Conservation (phyloP, 345 rosid genomes). For the Turnera subulata region DNA sequence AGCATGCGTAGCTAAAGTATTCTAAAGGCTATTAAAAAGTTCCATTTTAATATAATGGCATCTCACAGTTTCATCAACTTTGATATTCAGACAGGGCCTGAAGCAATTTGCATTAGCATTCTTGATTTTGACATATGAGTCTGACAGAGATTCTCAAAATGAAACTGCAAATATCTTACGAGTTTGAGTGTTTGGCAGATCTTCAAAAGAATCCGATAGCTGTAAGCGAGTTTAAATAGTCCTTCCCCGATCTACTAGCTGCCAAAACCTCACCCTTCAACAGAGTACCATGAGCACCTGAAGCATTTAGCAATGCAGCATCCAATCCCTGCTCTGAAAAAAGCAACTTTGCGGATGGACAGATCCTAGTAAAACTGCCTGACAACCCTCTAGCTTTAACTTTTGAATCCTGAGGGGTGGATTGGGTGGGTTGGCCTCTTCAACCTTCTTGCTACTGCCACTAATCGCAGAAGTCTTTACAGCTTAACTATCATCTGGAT, state of each 20-base stretch:
- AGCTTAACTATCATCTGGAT: constrained; percentile 58
- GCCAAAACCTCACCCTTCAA: constrained; percentile 79
- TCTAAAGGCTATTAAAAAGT: background rate
- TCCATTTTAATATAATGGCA: background rate
- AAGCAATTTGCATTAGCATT: background rate
- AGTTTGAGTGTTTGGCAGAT: constrained; percentile 88
- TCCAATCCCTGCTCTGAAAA: constrained; percentile 79
- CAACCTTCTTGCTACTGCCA: constrained; percentile 39
- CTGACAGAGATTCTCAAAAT: background rate
- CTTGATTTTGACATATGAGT: background rate
- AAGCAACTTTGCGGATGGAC: constrained; percentile 82
- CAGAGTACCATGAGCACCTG: constrained; percentile 81
- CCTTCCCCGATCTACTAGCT: constrained; percentile 76
- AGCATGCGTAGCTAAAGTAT: background rate
- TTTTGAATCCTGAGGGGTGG: constrained; percentile 39
- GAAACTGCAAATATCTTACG: constrained; percentile 49
- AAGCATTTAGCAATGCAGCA: constrained; percentile 63
- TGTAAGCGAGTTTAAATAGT: constrained; percentile 28
- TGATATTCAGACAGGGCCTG: background rate
- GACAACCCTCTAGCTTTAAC: constrained; percentile 33
- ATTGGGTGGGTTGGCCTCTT: constrained; percentile 44
- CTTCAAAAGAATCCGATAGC: constrained; percentile 62
- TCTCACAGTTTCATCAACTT: background rate
- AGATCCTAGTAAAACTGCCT: constrained; percentile 62
- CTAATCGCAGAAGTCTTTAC: constrained; percentile 51